Evolutionary conservation across 495 filamentous ascomycete species (phyloP), one percentile per base, ranked within the genome.

Genomic region (Penicillium robsamsonii): DNA sequence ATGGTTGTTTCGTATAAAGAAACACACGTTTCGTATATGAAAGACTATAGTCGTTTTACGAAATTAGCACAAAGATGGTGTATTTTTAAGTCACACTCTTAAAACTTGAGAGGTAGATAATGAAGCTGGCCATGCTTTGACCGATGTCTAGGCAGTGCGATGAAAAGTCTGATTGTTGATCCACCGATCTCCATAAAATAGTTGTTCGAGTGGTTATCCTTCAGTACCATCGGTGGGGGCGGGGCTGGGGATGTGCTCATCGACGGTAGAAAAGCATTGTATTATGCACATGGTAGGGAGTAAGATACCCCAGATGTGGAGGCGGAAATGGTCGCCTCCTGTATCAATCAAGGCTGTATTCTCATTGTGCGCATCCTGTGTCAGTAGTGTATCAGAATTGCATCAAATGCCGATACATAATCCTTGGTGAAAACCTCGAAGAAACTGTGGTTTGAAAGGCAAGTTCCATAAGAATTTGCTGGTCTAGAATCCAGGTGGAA

Each of bases 1-100:
- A 46, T n/a, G 17, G 10, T 47, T 30, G 52, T 54, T 54, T 54
- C 52, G 52, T 45, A 24, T 54, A 54, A 54, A 54, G 29, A 46
- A 17, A 37, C 31, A 46, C 15, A 24, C 31, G 51, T 54, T 46
- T 54, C 42, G 51, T 46, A 38, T 18, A 37, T 29, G 24, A 54
- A 38, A 46, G 20, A 13, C 22, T 18, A 13, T 8, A 15, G 35
- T 46, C 24, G 3, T 2, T 29, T 53, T 24, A 38, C 35, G 50
- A 30, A 41, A 41, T 17, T 37, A 50, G 41, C 35, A 53, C 47
- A 44, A 46, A 30, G 38, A 5, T 12, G 1, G 1, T 31, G 17
- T 18, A 11, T 47, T 47, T 47, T 10, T 15, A 17, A 13, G 29
- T 31, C 4, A 5, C n/a, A 31, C 20, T 4, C n/a, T 31, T 29